Evolutionary conservation across 352 stramenopile genomes (phyloP).

Genomic region (Phytophthora pisi): DNA sequence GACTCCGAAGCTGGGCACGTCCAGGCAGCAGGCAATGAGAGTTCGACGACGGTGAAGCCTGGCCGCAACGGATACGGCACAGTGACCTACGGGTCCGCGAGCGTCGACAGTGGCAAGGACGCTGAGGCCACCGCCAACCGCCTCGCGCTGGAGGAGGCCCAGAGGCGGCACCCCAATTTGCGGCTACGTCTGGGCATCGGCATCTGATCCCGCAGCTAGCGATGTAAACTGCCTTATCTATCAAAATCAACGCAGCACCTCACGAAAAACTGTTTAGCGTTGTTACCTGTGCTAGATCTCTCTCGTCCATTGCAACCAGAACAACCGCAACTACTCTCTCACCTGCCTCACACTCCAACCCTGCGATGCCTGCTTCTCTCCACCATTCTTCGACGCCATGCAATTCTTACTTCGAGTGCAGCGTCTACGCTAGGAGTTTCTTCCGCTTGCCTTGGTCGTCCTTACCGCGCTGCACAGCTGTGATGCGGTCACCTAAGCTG

Average conservation of each 20-base stretch:
- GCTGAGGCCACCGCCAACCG: constrained; percentile 23
- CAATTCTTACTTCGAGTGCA: constrained; percentile 29
- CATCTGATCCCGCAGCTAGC: constrained; percentile 19
- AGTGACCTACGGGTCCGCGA: constrained; percentile 35
- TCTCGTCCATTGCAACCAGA: constrained; percentile 36
- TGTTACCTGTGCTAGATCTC: constrained; percentile 37
- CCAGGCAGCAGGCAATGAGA: constrained; percentile 13
- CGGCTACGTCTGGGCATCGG: constrained; percentile 34
- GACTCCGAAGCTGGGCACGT: constrained; percentile 18
- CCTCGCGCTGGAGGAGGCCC: constrained; percentile 26
- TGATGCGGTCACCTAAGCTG: constrained; percentile 99
- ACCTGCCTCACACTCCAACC: constrained; percentile 13
- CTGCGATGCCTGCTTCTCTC: constrained; percentile 12
- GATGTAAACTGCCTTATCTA: constrained; percentile 8
- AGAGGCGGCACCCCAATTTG: constrained; percentile 33
- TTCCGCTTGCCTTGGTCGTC: constrained; percentile 88
- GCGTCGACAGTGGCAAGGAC: constrained; percentile 15
- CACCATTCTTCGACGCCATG: constrained; percentile 8
- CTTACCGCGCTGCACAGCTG: constrained; percentile 93
- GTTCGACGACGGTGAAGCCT: constrained; percentile 12
- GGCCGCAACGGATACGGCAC: constrained; percentile 42
- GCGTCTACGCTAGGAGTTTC: constrained; percentile 70
- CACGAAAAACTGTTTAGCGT: constrained; percentile 38
- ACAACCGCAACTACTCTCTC: constrained; percentile 28
- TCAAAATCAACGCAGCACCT: not conserved